These are phyloP conservation scores for Aristolochia fimbriata DNA, from an alignment of 164 flowering plant genomes.

Conservation along the genomic window DNA sequence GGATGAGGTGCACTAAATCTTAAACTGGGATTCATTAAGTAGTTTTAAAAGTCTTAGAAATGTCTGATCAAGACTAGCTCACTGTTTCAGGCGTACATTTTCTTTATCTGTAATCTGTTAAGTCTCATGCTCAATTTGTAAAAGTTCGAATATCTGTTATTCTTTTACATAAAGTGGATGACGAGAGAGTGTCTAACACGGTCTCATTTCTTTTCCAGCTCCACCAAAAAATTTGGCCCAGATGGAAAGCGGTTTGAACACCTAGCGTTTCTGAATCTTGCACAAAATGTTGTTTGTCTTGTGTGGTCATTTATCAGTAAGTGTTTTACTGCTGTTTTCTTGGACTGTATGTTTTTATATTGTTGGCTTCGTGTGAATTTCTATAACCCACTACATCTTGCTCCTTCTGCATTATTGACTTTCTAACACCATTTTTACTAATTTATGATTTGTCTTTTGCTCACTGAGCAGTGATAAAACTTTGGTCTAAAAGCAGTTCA, in stretches of 20 bases:
- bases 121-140: neutral
- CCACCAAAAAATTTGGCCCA: constrained; percentile 85
- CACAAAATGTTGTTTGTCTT: constrained; percentile 88
- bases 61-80: too few species aligned
- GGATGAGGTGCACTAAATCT: too few species aligned
- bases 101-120: too few species aligned
- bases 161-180: neutral
- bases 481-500: constrained; percentile 61
- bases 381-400: too few species aligned
- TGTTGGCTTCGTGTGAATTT: neutral
- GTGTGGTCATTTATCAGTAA: constrained; percentile 91
- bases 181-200: neutral
- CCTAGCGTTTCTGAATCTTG: constrained; percentile 84
- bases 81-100: too few species aligned
- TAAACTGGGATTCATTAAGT: too few species aligned
- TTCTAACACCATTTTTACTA: neutral
- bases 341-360: neutral
- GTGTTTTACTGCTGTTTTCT: constrained; percentile 16
- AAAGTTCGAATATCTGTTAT: neutral
- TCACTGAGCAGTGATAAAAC: constrained; percentile 53
- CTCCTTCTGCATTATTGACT: too few species aligned
- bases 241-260: constrained; percentile 88
- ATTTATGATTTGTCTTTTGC: neutral
- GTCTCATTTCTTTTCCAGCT: constrained; percentile 32
- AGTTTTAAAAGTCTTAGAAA: too few species aligned